These are phyloP conservation scores for Dryas drummondii DNA, from an alignment of 306 rosid genomes.

Conservation along the genomic window DNA sequence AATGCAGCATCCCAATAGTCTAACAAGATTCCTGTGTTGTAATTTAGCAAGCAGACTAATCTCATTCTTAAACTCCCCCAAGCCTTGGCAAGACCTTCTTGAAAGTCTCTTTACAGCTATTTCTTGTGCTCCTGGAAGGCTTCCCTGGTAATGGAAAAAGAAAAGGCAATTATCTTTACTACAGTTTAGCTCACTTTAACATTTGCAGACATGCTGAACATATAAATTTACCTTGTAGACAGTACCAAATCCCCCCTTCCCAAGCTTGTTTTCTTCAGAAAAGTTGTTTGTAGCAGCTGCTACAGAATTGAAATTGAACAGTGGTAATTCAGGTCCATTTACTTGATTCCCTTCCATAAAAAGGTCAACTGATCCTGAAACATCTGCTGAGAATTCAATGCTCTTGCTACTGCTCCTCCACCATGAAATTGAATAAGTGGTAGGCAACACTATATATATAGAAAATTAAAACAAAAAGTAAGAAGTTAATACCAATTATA, in stretches of 20 bases:
- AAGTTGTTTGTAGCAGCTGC: constrained; percentile 66
- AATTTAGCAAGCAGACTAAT: constrained; percentile 71
- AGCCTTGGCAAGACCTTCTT: constrained; percentile 67
- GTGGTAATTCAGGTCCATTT: constrained; percentile 62
- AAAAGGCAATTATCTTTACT: constrained; percentile 2
- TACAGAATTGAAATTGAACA: constrained; percentile 58
- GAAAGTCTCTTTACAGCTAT: constrained; percentile 90
- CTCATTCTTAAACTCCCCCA: constrained; percentile 90
- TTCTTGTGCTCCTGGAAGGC: constrained; percentile 56
- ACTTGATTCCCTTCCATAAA: constrained; percentile 47
- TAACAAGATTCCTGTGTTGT: constrained; percentile 86
- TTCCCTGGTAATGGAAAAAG: constrained; percentile 54
- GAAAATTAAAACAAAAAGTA: background rate
- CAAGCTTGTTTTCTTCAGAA: constrained; percentile 76
- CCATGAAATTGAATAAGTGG: constrained; percentile 41
- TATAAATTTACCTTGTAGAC: constrained; percentile 64
- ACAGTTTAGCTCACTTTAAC: background rate
- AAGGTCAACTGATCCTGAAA: constrained; percentile 61
- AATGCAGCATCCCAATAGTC: constrained; percentile 72
- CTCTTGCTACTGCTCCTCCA: constrained; percentile 41
- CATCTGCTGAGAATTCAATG: constrained; percentile 54
- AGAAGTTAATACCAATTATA: background rate
- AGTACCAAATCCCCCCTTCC: constrained; percentile 87
- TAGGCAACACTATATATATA: constrained; percentile 33
- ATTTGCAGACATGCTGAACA: constrained; percentile 12